These are phyloP conservation scores for Alloteropsis semialata DNA, from an alignment of 176 grass and related monocot species.

Conservation along the genomic window DNA sequence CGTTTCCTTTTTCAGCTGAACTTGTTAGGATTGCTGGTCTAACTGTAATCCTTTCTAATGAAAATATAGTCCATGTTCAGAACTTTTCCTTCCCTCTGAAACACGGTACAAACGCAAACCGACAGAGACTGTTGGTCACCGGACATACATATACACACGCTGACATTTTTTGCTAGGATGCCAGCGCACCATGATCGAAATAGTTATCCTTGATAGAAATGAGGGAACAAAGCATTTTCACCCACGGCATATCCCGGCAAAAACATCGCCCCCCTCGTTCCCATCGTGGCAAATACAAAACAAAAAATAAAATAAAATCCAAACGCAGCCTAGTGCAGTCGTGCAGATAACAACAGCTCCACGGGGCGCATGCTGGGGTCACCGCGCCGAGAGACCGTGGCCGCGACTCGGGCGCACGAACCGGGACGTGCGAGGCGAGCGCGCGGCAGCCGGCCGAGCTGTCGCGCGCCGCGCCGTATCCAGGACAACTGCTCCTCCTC, in stretches of 20 bases:
- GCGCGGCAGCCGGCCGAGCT: not conserved
- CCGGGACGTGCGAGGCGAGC: not conserved
- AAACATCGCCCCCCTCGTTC: not conserved
- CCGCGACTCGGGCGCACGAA: constrained; percentile 11
- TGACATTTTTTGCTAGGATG: no score
- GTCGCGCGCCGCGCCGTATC: not conserved
- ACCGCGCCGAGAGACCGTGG: constrained; percentile 5
- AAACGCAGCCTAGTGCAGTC: not conserved
- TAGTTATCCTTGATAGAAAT: not conserved
- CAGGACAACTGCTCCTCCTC: not conserved
- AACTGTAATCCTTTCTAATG: no score
- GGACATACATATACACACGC: no score
- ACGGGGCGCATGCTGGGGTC: not conserved
- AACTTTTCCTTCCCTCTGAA: no score
- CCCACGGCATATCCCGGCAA: constrained; percentile 7
- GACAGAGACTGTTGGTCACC: no score
- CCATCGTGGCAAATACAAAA: constrained; percentile 4
- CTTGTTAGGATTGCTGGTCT: no score
- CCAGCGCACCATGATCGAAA: no score
- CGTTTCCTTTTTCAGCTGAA: no score
- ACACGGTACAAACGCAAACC: no score
- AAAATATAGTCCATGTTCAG: no score
- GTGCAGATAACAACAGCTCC: not conserved
- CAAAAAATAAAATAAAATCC: no score
- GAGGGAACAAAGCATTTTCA: not conserved